These are phyloP conservation scores for Anaeromyces robustus DNA, from an alignment of 192 early-diverging fungal genomes.

Conservation along the genomic window DNA sequence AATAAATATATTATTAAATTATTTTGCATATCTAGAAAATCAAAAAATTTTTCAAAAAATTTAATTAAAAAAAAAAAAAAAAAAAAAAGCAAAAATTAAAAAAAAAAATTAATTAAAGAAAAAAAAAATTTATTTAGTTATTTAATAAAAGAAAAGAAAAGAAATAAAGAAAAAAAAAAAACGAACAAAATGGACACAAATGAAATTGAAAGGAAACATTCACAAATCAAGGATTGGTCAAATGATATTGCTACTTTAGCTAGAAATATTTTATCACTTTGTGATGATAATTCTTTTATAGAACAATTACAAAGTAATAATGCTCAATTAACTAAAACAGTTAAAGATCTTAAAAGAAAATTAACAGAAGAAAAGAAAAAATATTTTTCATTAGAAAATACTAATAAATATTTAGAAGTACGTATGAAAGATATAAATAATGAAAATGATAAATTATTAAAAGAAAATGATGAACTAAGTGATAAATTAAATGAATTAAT, in stretches of 20 bases:
- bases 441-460: background rate
- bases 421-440: background rate
- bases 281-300: background rate
- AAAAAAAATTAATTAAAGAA: no score
- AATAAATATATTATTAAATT: no score
- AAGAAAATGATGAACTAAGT: background rate
- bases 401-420: background rate
- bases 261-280: background rate
- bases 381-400: background rate
- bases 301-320: background rate
- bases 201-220: background rate
- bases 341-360: background rate
- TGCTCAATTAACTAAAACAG: background rate
- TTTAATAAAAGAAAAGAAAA: background rate
- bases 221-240: background rate
- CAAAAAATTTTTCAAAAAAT: no score
- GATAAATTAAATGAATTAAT: background rate
- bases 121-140: no score
- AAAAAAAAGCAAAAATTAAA: no score
- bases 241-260: background rate
- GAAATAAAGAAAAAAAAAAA: background rate
- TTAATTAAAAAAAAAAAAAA: no score
- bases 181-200: background rate
- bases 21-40: no score
- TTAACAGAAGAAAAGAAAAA: background rate